phyloP scores from a whole-genome alignment of 768 basidiomycete genomes.

The Boletus coccyginus region DNA sequence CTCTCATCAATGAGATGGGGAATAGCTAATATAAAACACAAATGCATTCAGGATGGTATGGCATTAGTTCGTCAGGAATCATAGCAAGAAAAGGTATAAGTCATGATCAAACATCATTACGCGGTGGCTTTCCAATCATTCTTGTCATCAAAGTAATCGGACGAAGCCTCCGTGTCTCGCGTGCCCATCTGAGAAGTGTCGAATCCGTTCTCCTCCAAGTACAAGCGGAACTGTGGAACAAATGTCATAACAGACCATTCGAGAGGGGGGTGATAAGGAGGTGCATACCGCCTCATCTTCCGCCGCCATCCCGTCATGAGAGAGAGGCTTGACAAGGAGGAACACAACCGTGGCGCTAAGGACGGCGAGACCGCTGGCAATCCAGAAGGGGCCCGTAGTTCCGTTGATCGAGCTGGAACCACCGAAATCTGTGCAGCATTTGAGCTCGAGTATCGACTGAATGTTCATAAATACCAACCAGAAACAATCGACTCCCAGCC shows the following conservation, averaged over 20 bases:
- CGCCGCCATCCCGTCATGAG: constrained; percentile 72
- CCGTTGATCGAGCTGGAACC: constrained; percentile 49
- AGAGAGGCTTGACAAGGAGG: constrained; percentile 71
- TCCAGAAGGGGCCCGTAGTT: constrained; percentile 86
- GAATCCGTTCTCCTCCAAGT: constrained; percentile 75
- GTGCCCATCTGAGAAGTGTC: constrained; percentile 76
- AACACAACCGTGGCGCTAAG: constrained; percentile 72
- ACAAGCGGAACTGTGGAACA: constrained; percentile 67
- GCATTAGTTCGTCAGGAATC: not conserved
- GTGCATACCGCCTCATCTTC: constrained; percentile 64
- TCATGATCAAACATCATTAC: constrained; percentile 8
- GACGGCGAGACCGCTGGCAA: constrained; percentile 81
- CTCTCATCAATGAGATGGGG: no score
- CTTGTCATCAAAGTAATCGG: constrained; percentile 20
- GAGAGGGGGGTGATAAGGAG: not conserved
- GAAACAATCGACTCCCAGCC: constrained; percentile 67
- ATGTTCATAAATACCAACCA: constrained; percentile 35
- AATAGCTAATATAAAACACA: not conserved
- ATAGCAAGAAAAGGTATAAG: not conserved
- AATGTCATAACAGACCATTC: not conserved
- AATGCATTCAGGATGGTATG: not conserved
- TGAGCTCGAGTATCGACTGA: not conserved
- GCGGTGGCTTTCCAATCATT: constrained; percentile 5
- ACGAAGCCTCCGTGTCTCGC: constrained; percentile 23
- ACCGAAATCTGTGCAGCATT: constrained; percentile 50